Evolutionary conservation across 306 rosid genomes (phyloP), one percentile per base, ranked within the genome.

Genomic region (Trifolium repens): DNA sequence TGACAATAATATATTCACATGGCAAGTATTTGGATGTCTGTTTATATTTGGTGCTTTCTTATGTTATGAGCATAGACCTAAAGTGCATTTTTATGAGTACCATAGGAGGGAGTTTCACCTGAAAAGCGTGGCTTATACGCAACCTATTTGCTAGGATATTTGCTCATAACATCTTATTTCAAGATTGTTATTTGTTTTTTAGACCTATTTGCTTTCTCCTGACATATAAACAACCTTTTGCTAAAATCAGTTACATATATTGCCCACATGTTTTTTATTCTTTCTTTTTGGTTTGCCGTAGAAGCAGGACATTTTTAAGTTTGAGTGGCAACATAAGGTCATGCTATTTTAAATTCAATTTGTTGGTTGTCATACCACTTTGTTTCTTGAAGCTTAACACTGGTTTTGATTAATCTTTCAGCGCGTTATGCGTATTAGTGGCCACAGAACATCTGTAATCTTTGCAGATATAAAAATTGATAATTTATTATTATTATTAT

Each of bases 381-480:
- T 44, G 40, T 22, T 57, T 50, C 34, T 9, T 62, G 79, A 73
- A 22, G 2, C 15, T 44, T 16, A 5, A 16, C 30, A 24, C 22
- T 27, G 22, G 12, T 49, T 59, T 62, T 39, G 0, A 17, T 75
- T 35, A 59, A 58, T 58, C 34, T 19, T 46, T 13, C 15, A 11
- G 16, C 26, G 3, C 71, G 82, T 14, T 63, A 10, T 65, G 32
- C 1, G 46, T 34, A 46, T 8, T 22, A 6, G 42, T 52, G 39
- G 52, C 54, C n/a, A 6, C 43, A 73, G 8, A 27, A n/a, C 4
- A 32, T 32, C 35, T 71, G 16, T 43, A 43, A 73, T 69, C 44
- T 59, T 44, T 71, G 55, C 70, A 72, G 19, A n/a, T 43, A 59
- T 62, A 15, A 30, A 15, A 13, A 32, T 77, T 46, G 60, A 47